Percentiles rank a stretch among this genome's conserved stretches.
phyloP scores from a whole-genome alignment of 805 yeast species.

The Yamadazyma akitaensis region DNA sequence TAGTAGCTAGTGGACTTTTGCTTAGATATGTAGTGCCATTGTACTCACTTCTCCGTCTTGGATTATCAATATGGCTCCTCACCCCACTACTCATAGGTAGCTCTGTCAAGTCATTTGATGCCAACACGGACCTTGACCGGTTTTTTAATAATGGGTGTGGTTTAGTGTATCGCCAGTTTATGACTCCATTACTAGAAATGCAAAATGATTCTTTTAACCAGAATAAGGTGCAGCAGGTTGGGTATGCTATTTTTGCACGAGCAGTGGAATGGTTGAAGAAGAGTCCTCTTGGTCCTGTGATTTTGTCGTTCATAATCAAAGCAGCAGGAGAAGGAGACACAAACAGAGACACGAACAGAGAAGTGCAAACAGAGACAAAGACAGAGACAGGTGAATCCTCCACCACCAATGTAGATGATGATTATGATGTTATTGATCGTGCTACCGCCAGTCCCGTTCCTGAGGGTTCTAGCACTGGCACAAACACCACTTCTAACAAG shows the following conservation, averaged over 20 bases:
- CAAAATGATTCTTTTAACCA: constrained; percentile 14
- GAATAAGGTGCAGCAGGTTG: constrained; percentile 3
- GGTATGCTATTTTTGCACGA: neutral
- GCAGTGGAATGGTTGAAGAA: neutral
- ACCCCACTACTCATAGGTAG: constrained; percentile 33
- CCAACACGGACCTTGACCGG: constrained; percentile 21
- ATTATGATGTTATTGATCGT: neutral
- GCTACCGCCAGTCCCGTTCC: neutral
- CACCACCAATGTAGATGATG: neutral
- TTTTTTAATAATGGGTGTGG: constrained; percentile 35
- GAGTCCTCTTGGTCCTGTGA: neutral
- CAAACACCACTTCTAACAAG: neutral
- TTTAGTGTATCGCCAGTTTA: constrained; percentile 21
- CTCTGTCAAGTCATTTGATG: constrained; percentile 1
- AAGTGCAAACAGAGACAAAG: neutral
- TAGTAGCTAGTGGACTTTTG: constrained; percentile 41
- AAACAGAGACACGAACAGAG: neutral
- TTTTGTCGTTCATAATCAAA: neutral
- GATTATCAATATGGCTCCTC: constrained; percentile 59
- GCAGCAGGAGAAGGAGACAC: neutral
- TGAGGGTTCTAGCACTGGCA: neutral
- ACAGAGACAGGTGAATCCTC: neutral
- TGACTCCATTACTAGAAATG: constrained; percentile 29
- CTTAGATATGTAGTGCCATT: constrained; percentile 54
- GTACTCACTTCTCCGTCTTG: constrained; percentile 45